Conservation (phyloP, 345 rosid species). For the Xanthoceras sorbifolium region DNA sequence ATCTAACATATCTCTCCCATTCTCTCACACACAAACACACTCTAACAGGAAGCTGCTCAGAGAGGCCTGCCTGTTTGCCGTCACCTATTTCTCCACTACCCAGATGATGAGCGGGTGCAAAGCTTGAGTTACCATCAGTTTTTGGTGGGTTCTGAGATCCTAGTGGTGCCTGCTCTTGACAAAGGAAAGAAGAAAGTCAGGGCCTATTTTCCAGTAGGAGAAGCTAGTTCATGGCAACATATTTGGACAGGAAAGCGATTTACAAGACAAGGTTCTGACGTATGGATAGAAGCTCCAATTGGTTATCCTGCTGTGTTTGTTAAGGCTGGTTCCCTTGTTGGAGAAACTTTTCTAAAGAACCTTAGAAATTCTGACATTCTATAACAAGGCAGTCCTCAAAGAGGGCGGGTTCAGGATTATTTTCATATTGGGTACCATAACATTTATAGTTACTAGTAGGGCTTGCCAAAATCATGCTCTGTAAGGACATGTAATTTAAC, state of each 20-base stretch:
- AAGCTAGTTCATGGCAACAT: slow-evolving; percentile 54
- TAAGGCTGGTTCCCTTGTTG: slow-evolving; percentile 52
- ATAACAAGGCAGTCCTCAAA: slow-evolving; percentile 14
- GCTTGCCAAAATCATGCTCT: background rate
- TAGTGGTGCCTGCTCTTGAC: slow-evolving; percentile 71
- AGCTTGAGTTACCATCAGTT: slow-evolving; percentile 63
- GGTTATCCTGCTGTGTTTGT: slow-evolving; percentile 72
- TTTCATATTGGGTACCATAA: background rate
- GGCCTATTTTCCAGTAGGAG: slow-evolving; percentile 63
- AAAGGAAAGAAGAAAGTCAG: slow-evolving; percentile 53
- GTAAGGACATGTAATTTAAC: background rate
- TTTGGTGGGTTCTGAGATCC: slow-evolving; percentile 63
- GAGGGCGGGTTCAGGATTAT: background rate
- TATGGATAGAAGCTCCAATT: slow-evolving; percentile 58
- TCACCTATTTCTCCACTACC: slow-evolving; percentile 72
- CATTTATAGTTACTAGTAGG: too few species aligned
- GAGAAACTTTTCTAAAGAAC: slow-evolving; percentile 53
- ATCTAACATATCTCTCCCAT: slow-evolving; percentile 19
- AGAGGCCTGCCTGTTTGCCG: slow-evolving; percentile 75
- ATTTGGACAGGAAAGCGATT: slow-evolving; percentile 60
- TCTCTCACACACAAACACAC: too few species aligned
- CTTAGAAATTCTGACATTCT: slow-evolving; percentile 41
- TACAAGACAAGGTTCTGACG: slow-evolving; percentile 41
- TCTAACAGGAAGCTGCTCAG: slow-evolving; percentile 54
- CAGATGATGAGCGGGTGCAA: slow-evolving; percentile 52